These are phyloP conservation scores for Backusella australiensis DNA, from an alignment of 192 early-diverging fungal species.

Conservation along the genomic window DNA sequence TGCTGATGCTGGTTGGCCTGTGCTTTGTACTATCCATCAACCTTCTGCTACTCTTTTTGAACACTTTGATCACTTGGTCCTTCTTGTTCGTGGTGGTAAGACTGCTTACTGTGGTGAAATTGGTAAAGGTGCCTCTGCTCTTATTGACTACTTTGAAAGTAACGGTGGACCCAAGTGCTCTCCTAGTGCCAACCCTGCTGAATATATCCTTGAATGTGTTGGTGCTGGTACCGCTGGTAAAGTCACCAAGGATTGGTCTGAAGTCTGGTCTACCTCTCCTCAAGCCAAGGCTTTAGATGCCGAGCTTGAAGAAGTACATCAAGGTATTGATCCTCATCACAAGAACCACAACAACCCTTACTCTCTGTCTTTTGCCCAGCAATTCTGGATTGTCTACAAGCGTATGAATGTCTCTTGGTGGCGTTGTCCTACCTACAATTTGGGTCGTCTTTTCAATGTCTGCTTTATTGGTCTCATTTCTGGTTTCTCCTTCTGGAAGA, in stretches of 20 bases:
- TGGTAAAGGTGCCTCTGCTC: constrained; percentile 56
- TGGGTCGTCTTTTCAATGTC: constrained; percentile 62
- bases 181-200: constrained; percentile 72
- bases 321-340: constrained; percentile 26
- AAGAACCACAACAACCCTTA: constrained; percentile 39
- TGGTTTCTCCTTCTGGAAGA: constrained; percentile 73
- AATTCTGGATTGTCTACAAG: constrained; percentile 57
- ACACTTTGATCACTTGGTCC: constrained; percentile 79
- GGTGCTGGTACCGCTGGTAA: constrained; percentile 61
- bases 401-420: constrained; percentile 69
- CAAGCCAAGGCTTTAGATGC: constrained; percentile 40
- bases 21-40: constrained; percentile 84
- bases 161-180: constrained; percentile 69
- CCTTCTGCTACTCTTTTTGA: constrained; percentile 80
- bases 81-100: constrained; percentile 76
- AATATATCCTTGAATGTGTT: constrained; percentile 83
- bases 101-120: constrained; percentile 83
- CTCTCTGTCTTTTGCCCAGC: constrained; percentile 40
- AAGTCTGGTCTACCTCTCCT: constrained; percentile 63
- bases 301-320: constrained; percentile 54
- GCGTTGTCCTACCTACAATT: constrained; percentile 74
- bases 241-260: constrained; percentile 62
- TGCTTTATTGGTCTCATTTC: constrained; percentile 56
- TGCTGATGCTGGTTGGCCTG: constrained; percentile 65
- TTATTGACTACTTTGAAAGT: constrained; percentile 73